phyloP scores from a whole-genome alignment of 441 rosid species.

The Corymbia calophylla region DNA sequence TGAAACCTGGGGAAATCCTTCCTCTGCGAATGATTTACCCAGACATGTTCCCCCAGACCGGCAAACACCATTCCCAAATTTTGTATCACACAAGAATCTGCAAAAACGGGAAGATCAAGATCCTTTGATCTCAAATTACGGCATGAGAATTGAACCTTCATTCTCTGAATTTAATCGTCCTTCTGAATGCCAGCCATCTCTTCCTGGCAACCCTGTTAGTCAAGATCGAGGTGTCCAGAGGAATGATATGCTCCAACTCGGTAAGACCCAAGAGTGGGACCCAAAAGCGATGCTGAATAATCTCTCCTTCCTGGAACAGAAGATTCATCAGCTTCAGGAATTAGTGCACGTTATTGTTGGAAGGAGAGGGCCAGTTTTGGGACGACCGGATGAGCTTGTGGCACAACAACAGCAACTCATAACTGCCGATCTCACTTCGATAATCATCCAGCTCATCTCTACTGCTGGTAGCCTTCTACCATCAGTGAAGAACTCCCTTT shows the following conservation, averaged over 20 bases:
- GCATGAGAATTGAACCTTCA: constrained; percentile 26
- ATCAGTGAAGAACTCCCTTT: constrained; percentile 56
- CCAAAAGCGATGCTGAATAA: constrained; percentile 67
- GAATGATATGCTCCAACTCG: constrained; percentile 24
- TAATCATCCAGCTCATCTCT: constrained; percentile 86
- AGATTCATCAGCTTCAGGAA: constrained; percentile 83
- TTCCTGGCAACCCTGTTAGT: constrained; percentile 16
- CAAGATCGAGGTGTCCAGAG: constrained; percentile 17
- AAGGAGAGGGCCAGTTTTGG: constrained; percentile 36
- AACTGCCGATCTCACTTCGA: constrained; percentile 85
- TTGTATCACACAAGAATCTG: constrained; percentile 22
- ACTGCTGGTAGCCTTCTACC: constrained; percentile 95
- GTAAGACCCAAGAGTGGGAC: constrained; percentile 69
- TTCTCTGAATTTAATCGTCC: constrained; percentile 28
- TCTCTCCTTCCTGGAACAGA: constrained; percentile 74
- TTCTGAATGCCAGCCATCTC: constrained; percentile 21
- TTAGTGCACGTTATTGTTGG: constrained; percentile 61
- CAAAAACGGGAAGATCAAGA: constrained; percentile 70
- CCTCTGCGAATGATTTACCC: constrained; percentile 22
- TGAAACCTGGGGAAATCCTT: constrained; percentile 46
- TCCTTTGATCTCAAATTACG: constrained; percentile 42
- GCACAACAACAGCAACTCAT: constrained; percentile 79
- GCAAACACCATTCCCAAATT: constrained; percentile 20
- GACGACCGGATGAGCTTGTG: constrained; percentile 44
- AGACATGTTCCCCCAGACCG: constrained; percentile 18